Evolutionary conservation across 176 grass and related monocot species (phyloP), one percentile per base, ranked within the genome.

Genomic region (Chrysopogon serrulatus): DNA sequence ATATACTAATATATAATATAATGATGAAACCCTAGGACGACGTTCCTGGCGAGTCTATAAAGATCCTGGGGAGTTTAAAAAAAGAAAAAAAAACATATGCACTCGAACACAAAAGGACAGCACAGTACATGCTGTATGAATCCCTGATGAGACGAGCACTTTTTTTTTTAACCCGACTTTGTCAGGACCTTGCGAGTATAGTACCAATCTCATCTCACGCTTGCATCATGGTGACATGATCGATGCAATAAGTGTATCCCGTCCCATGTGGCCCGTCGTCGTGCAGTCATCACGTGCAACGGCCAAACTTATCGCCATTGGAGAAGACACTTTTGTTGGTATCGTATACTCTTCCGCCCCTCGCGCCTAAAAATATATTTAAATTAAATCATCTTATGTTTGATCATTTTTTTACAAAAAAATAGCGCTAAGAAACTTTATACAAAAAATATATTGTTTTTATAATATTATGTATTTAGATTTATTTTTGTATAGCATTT

Each of bases 201-300:
- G 61, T 37, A 16, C 57, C 27, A 19, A 56, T 39, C 53, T 54
- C 33, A 45, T 36, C 36, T 82, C 78, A 63, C 79, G 56, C 40
- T 83, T 51, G 32, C 79, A 78, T 83, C 79, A 83, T 63, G 7
- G 67, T 83, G 79, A 87, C 79, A 76, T 78, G 83, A 85, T 77
- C 40, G 19, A 79, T 49, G 68, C 43, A 8, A 54, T 54, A 54
- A 51, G 48, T 53, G 23, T 21, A 18, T 9, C 7, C 49, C 49
- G 39, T 12, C 71, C 71, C 71, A 76, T 76, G 64, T 87, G 79
- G 72, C 35, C 85, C 62, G 41, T 39, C 67, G 3, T 10, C 68
- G 11, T 5, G 69, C 85, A 36, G 48, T 40, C 85, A 45, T 76
- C 79, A 70, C 79, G 76, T 82, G 72, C 63, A 62, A 60, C 43